Percentiles rank a stretch among this genome's conserved stretches.
Conservation (phyloP, 2,329 filamentous ascomycete species). For the Ophiostoma perfectum region DNA sequence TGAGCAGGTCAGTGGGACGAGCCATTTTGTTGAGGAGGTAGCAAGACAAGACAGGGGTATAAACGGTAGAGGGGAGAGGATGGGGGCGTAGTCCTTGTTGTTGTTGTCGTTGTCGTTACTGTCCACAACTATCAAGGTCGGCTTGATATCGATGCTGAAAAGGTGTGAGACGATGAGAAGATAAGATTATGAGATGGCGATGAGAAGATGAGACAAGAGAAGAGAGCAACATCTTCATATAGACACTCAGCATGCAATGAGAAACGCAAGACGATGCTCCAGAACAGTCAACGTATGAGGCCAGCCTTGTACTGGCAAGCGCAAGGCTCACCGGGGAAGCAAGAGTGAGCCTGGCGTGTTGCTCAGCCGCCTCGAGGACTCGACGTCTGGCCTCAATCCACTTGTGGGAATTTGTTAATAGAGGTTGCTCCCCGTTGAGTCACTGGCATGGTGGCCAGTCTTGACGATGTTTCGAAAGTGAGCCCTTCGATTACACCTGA, state of each 20-base stretch:
- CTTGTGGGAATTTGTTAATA: not conserved
- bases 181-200: not conserved
- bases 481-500: not conserved
- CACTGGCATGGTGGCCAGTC: not conserved
- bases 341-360: not conserved
- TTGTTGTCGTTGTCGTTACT: not conserved
- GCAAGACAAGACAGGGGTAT: too few relatives aligned
- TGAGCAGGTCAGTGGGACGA: conserved; percentile 39
- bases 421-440: not conserved
- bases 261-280: not conserved
- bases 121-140: not conserved
- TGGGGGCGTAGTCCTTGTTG: not conserved
- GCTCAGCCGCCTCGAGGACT: not conserved
- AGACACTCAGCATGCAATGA: not conserved
- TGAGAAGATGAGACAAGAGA: not conserved
- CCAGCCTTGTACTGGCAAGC: not conserved
- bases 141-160: not conserved
- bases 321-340: not conserved
- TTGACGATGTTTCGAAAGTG: not conserved
- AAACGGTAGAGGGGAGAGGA: not conserved
- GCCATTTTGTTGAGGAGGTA: not conserved
- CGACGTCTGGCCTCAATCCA: not conserved
- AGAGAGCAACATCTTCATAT: not conserved
- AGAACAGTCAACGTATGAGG: not conserved
- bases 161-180: not conserved